Conservation (phyloP, 495 filamentous ascomycete species). For the Lepraria neglecta region DNA sequence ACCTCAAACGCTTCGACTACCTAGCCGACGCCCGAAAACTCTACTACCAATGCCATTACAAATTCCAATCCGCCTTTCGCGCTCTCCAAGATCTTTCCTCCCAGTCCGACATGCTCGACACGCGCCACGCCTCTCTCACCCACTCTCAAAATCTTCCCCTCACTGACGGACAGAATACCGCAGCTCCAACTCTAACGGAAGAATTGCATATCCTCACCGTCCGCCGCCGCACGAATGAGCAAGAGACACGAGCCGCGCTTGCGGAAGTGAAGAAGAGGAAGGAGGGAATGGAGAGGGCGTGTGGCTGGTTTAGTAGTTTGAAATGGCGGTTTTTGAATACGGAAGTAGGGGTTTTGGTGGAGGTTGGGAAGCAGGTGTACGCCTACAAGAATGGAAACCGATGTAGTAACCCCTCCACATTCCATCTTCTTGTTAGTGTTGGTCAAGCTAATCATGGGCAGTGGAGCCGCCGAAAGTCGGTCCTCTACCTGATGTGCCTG, state of each 20-base stretch:
- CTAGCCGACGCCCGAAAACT: background rate
- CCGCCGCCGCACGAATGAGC: background rate
- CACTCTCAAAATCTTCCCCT: background rate
- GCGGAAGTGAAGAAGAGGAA: background rate
- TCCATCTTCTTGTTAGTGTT: too few relatives aligned
- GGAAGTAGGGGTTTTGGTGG: too few relatives aligned
- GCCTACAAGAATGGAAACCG: too few relatives aligned
- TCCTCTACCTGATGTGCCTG: too few relatives aligned
- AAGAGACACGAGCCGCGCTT: background rate
- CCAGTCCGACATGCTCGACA: background rate
- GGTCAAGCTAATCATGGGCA: too few relatives aligned
- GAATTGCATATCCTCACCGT: background rate
- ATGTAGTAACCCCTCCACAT: too few relatives aligned
- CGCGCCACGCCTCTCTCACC: background rate
- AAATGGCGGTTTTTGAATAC: background rate
- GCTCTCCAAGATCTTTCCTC: background rate
- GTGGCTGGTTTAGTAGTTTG: background rate
- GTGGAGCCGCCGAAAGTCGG: too few relatives aligned
- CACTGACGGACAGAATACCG: background rate
- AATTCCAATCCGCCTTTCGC: slow-evolving; percentile 12
- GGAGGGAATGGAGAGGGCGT: background rate
- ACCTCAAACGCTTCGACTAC: slow-evolving; percentile 17
- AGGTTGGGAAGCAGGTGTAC: too few relatives aligned
- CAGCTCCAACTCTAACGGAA: too few relatives aligned
- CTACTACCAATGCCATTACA: slow-evolving; percentile 10